These are phyloP conservation scores for Periconia digitata DNA, from an alignment of 2,329 filamentous ascomycete species.

Conservation along the genomic window DNA sequence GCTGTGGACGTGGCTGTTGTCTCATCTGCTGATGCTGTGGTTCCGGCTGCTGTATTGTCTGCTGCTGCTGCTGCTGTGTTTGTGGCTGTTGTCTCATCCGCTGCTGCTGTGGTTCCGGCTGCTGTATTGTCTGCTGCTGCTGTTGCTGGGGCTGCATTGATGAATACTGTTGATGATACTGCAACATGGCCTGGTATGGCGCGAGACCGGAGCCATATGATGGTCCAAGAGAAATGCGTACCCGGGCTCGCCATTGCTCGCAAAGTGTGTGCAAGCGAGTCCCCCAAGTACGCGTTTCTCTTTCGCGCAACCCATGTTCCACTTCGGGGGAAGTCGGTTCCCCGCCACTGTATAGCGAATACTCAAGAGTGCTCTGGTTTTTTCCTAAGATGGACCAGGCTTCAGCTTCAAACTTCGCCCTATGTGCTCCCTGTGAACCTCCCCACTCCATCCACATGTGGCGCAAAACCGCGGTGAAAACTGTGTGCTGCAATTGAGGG, in stretches of 20 bases:
- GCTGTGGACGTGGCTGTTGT: not conserved
- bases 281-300: slow-evolving; percentile 9
- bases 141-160: not conserved
- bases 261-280: slow-evolving; percentile 6
- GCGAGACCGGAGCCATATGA: no score
- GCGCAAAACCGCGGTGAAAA: slow-evolving; percentile 56
- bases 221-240: no score
- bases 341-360: no score
- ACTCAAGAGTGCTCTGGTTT: slow-evolving; percentile 13
- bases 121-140: not conserved
- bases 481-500: slow-evolving; percentile 53
- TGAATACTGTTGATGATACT: not conserved
- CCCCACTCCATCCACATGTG: slow-evolving; percentile 36
- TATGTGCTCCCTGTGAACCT: no score
- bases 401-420: slow-evolving; percentile 10
- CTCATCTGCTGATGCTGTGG: not conserved
- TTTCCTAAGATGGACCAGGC: slow-evolving; percentile 5
- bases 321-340: no score
- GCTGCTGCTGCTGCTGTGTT: not conserved
- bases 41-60: not conserved
- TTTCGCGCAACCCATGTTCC: not conserved
- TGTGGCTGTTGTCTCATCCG: not conserved
- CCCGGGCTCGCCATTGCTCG: slow-evolving; percentile 1
- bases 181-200: no score
- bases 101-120: not conserved